These are phyloP conservation scores for Hyaloscypha bicolor DNA, from an alignment of 495 filamentous ascomycete genomes.

Conservation along the genomic window DNA sequence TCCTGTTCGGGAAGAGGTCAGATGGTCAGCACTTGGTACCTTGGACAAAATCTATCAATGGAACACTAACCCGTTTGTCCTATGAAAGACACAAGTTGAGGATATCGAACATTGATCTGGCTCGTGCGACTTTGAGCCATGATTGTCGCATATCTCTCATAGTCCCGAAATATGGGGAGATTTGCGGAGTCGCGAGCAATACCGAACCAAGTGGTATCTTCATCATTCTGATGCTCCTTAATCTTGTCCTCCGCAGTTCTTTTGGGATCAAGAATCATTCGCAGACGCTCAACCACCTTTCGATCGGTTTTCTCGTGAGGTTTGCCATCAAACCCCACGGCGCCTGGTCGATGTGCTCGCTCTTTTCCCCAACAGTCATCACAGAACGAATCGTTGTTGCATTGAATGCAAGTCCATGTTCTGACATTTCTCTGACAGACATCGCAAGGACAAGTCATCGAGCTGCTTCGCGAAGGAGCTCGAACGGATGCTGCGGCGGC, in stretches of 20 bases:
- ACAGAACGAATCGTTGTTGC: constrained; percentile 47
- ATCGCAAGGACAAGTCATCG: constrained; percentile 23
- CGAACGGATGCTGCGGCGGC: too few relatives aligned
- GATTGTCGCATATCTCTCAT: constrained; percentile 42
- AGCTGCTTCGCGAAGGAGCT: too few relatives aligned
- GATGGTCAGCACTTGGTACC: not conserved
- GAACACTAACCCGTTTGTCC: constrained; percentile 47
- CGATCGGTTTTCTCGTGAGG: constrained; percentile 34
- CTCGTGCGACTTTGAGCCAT: constrained; percentile 41
- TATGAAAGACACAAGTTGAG: constrained; percentile 50
- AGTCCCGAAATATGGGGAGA: constrained; percentile 42
- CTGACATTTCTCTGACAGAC: constrained; percentile 33
- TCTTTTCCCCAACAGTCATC: constrained; percentile 42
- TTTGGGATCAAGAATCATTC: constrained; percentile 24
- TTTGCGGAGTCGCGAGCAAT: constrained; percentile 38
- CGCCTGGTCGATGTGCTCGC: constrained; percentile 38
- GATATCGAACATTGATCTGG: constrained; percentile 38
- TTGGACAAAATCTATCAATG: not conserved
- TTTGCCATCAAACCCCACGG: constrained; percentile 37
- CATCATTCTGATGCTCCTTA: constrained; percentile 35
- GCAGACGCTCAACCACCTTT: constrained; percentile 19
- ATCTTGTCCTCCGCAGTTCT: constrained; percentile 6
- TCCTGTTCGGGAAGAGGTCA: constrained; percentile 36
- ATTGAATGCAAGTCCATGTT: constrained; percentile 40
- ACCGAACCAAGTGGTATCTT: constrained; percentile 53